Percentiles rank a stretch among this genome's conserved stretches.
Conservation (phyloP, 129 eudicot genomes). For the Helichrysum umbraculigerum region DNA sequence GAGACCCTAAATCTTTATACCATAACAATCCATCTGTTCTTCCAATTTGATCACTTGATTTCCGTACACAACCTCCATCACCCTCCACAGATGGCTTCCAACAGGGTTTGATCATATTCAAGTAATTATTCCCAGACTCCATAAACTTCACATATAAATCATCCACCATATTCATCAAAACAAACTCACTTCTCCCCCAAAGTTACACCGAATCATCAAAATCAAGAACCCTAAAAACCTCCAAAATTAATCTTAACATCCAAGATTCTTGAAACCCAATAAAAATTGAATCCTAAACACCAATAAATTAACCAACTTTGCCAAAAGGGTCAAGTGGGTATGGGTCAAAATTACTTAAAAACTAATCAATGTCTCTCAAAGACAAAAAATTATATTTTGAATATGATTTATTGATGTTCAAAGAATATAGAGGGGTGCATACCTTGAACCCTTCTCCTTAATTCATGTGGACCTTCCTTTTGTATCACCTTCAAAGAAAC, state of each 20-base stretch:
- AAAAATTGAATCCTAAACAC: constrained; percentile 46
- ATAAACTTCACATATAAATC: constrained; percentile 27
- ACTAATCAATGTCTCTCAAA: constrained; percentile 27
- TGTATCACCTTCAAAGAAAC: constrained; percentile 59
- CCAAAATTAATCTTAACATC: constrained; percentile 37
- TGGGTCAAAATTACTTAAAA: constrained; percentile 44
- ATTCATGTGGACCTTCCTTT: constrained; percentile 62
- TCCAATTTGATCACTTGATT: constrained; percentile 52
- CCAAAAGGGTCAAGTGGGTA: constrained; percentile 56
- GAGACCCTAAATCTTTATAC: constrained; percentile 79
- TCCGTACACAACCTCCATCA: constrained; percentile 45
- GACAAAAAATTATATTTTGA: constrained; percentile 21
- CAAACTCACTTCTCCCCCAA: constrained; percentile 16
- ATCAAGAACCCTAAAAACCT: not conserved
- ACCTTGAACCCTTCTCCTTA: constrained; percentile 84
- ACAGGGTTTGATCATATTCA: constrained; percentile 68
- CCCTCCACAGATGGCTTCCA: constrained; percentile 69
- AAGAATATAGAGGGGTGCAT: constrained; percentile 74
- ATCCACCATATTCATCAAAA: constrained; percentile 46
- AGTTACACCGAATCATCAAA: constrained; percentile 27
- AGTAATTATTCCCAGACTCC: constrained; percentile 45
- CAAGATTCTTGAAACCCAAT: constrained; percentile 50
- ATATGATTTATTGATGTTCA: constrained; percentile 32
- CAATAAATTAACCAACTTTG: constrained; percentile 38
- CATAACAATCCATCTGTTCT: constrained; percentile 78